phyloP scores from a whole-genome alignment of 176 grass and related monocot genomes.

The Oryza coarctata region DNA sequence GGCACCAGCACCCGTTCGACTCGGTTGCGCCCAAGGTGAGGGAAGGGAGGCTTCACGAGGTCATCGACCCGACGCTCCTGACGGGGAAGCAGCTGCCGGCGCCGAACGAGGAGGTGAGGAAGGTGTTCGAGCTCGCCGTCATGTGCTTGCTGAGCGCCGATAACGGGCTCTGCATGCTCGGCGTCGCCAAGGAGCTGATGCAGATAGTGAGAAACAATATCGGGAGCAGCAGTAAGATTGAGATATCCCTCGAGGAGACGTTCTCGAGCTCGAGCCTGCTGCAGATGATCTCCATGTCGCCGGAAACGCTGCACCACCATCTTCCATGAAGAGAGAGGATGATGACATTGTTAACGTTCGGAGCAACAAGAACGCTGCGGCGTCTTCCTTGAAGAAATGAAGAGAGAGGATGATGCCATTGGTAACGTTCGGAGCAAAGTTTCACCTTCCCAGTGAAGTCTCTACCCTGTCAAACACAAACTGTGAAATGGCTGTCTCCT shows the following conservation, averaged over 20 bases:
- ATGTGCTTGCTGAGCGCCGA: conserved; percentile 70
- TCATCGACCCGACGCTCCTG: conserved; percentile 71
- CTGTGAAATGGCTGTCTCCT: background rate
- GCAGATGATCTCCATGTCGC: conserved; percentile 98
- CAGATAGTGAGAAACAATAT: conserved; percentile 55
- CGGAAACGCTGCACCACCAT: conserved; percentile 59
- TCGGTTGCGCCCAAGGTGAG: conserved; percentile 63
- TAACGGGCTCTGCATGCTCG: conserved; percentile 53
- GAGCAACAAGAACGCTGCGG: background rate
- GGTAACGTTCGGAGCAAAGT: conserved; percentile 25
- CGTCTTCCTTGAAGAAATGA: background rate
- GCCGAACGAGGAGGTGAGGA: conserved; percentile 62
- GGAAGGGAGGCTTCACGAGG: conserved; percentile 65
- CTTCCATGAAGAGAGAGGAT: conserved; percentile 16
- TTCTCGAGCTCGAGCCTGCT: conserved; percentile 90
- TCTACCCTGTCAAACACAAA: background rate
- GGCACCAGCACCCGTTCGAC: conserved; percentile 53
- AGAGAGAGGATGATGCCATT: background rate
- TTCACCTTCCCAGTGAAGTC: too few species aligned
- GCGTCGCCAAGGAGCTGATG: conserved; percentile 64
- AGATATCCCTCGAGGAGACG: conserved; percentile 77
- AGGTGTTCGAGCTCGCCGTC: conserved; percentile 63
- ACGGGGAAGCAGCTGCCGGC: conserved; percentile 66
- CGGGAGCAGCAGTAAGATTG: conserved; percentile 80
- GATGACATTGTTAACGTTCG: conserved; percentile 22